A percentile compares a stretch with the other conserved stretches of the same genome.
phyloP scores from a whole-genome alignment of 345 rosid species.

The Turritis glabra region DNA sequence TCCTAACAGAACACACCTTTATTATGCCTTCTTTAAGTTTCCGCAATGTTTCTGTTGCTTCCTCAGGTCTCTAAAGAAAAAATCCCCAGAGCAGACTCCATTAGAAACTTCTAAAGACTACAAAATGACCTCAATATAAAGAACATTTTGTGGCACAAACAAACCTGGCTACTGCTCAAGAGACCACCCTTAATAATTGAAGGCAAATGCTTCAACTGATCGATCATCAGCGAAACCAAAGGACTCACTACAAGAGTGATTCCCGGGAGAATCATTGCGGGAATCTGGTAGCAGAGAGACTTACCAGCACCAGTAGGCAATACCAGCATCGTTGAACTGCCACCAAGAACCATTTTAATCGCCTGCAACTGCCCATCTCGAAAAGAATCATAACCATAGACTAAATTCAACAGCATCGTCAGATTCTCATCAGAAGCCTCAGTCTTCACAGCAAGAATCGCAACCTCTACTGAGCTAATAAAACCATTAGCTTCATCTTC shows the following conservation, averaged over 20 bases:
- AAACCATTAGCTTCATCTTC: constrained; percentile 36
- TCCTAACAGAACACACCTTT: constrained; percentile 45
- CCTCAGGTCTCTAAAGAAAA: constrained; percentile 62
- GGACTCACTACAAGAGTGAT: constrained; percentile 57
- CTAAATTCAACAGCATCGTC: constrained; percentile 36
- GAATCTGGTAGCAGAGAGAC: constrained; percentile 91
- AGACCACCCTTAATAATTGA: constrained; percentile 64
- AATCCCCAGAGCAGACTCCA: constrained; percentile 8
- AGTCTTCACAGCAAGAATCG: constrained; percentile 47
- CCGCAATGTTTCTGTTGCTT: constrained; percentile 68
- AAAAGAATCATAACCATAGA: constrained; percentile 43
- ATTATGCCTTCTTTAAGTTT: constrained; percentile 65
- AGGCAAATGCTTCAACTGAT: constrained; percentile 91
- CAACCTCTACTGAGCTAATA: constrained; percentile 48
- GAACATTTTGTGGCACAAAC: constrained; percentile 1
- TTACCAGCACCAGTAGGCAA: constrained; percentile 96
- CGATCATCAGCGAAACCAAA: constrained; percentile 86
- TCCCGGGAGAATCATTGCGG: constrained; percentile 79
- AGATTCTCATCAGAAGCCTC: constrained; percentile 55
- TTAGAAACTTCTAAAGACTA: constrained; percentile 8
- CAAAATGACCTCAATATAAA: neutral
- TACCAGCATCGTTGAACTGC: constrained; percentile 76
- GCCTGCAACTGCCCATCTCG: constrained; percentile 42
- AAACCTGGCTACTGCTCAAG: constrained; percentile 81
- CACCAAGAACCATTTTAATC: constrained; percentile 50